These are phyloP conservation scores for Aureobasidium lini DNA, from an alignment of 2,329 filamentous ascomycete species.

Conservation along the genomic window DNA sequence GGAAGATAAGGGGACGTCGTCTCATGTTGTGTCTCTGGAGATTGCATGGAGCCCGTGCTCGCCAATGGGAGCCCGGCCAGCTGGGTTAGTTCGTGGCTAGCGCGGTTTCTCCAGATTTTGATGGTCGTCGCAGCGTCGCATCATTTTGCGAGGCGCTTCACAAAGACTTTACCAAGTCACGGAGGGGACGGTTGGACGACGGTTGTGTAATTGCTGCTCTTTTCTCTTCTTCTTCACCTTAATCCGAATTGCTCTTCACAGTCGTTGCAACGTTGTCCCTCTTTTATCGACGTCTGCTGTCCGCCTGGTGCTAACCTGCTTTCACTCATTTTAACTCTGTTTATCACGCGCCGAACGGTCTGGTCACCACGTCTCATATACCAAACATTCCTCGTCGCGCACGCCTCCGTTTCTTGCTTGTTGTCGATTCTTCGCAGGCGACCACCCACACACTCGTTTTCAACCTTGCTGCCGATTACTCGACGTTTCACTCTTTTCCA, in stretches of 20 bases:
- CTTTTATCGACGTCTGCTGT: conserved; percentile 11
- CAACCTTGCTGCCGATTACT: not conserved
- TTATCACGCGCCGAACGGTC: conserved; percentile 12
- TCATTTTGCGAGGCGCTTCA: conserved; percentile 5
- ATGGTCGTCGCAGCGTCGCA: conserved; percentile 9
- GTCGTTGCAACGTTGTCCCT: conserved; percentile 13
- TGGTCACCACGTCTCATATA: conserved; percentile 13
- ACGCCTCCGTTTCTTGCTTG: conserved; percentile 10
- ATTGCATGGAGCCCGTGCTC: not conserved
- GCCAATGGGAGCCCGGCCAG: conserved; percentile 1
- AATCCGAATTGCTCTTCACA: not conserved
- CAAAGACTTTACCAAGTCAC: not conserved
- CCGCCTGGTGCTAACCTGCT: conserved; percentile 8
- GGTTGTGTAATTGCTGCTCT: conserved; percentile 11
- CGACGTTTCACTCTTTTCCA: conserved; percentile 13
- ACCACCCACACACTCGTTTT: not conserved
- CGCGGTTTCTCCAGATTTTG: conserved; percentile 3
- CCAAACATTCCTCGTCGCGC: conserved; percentile 14
- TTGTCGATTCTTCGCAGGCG: conserved; percentile 10
- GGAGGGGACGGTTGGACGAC: conserved; percentile 1
- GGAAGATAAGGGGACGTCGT: not conserved
- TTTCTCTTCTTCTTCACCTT: conserved; percentile 6
- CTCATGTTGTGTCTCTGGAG: conserved; percentile 5
- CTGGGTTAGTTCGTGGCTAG: not conserved
- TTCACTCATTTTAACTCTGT: conserved; percentile 14